Percentiles rank a stretch among this genome's conserved stretches.
These are phyloP conservation scores for Pseudopyricularia cyperi DNA, from an alignment of 2,329 filamentous ascomycete species.

Conservation along the genomic window DNA sequence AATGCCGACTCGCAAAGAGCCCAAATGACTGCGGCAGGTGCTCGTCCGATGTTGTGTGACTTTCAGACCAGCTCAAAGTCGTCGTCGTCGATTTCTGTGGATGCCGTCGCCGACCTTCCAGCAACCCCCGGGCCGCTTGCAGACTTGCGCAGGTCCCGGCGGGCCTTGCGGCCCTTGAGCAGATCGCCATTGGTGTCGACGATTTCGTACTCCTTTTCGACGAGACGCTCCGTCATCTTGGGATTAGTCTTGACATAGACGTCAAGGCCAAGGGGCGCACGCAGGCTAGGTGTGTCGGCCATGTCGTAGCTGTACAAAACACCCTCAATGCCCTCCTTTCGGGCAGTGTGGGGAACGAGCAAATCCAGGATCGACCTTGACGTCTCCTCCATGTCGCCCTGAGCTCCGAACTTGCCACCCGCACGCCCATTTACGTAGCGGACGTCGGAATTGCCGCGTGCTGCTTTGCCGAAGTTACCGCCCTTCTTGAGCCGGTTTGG, in stretches of 20 bases:
- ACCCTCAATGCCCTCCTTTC: not conserved
- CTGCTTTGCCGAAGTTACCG: constrained; percentile 24
- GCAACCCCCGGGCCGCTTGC: constrained; percentile 1
- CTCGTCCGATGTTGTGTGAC: not conserved
- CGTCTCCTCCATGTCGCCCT: constrained; percentile 19
- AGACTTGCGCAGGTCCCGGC: constrained; percentile 22
- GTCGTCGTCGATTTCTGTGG: constrained; percentile 7
- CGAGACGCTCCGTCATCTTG: constrained; percentile 27
- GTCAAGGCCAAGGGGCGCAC: constrained; percentile 22
- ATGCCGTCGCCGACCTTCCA: not conserved
- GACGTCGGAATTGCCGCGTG: constrained; percentile 10
- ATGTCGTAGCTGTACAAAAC: constrained; percentile 30
- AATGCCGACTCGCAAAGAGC: not conserved
- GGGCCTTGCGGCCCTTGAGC: constrained; percentile 28
- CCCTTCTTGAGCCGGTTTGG: constrained; percentile 6
- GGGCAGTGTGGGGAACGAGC: constrained; percentile 8
- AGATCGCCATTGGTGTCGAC: constrained; percentile 30
- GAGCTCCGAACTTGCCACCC: constrained; percentile 16
- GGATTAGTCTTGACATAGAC: constrained; percentile 19
- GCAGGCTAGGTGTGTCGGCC: constrained; percentile 17
- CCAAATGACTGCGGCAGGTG: not conserved
- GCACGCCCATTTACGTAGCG: not conserved
- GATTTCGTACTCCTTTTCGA: constrained; percentile 35
- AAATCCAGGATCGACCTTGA: constrained; percentile 22
- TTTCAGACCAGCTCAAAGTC: constrained; percentile 11